Percentiles rank a stretch among this genome's conserved stretches.
Conservation (phyloP, 2,329 filamentous ascomycete species). For the Neonectria hederae region DNA sequence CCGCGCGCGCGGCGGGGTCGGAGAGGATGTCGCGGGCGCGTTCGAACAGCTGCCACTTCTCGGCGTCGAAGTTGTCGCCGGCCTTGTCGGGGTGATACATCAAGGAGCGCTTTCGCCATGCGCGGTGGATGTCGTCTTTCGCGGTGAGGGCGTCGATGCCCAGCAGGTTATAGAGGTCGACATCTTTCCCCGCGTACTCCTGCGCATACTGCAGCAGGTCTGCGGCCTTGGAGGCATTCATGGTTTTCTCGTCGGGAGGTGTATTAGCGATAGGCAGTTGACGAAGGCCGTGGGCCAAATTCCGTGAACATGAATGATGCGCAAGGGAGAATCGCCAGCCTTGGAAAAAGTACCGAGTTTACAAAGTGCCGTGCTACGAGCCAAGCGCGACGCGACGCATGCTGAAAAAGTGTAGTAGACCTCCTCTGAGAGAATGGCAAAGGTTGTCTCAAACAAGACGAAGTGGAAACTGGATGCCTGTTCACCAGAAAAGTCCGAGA, state of each 20-base stretch:
- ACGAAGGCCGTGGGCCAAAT: neutral
- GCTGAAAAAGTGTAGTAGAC: neutral
- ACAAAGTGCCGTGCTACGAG: neutral
- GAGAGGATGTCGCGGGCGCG: constrained; percentile 87
- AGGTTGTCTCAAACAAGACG: neutral
- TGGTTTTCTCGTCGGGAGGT: constrained; percentile 26
- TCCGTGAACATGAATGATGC: neutral
- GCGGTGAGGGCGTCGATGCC: constrained; percentile 70
- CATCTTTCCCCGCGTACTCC: constrained; percentile 67
- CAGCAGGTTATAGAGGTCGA: constrained; percentile 83
- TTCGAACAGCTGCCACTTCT: constrained; percentile 85
- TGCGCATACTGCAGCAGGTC: constrained; percentile 64
- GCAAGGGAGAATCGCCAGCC: neutral
- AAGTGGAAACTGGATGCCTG: neutral
- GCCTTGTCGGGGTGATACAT: constrained; percentile 96
- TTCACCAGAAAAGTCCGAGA: constrained; percentile 5
- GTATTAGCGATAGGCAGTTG: constrained; percentile 2
- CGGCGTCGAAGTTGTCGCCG: constrained; percentile 75
- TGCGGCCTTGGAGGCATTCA: constrained; percentile 52
- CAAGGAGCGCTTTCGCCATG: constrained; percentile 86
- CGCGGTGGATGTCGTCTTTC: constrained; percentile 80
- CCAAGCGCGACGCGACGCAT: constrained; percentile 1
- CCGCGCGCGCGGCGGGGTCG: constrained; percentile 73
- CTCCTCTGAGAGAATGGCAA: neutral
- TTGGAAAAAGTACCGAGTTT: neutral